Conservation (phyloP, 352 stramenopile genomes). For the Phytopythium cucurbitacearum region DNA sequence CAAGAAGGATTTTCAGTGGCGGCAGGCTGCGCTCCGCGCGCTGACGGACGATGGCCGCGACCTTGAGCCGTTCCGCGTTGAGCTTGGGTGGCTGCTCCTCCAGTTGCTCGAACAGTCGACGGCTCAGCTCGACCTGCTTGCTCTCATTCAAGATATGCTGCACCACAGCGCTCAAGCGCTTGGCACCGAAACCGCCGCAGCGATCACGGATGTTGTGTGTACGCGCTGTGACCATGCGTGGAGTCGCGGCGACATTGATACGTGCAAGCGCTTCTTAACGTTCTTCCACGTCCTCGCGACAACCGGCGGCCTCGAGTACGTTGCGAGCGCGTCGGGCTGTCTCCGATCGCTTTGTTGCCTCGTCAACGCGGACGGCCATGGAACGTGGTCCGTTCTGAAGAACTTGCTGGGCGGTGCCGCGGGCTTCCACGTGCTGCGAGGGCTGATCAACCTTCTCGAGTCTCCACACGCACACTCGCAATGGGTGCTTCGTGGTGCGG, state of each 20-base stretch:
- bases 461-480: slow-evolving; percentile 47
- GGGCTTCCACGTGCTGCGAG: slow-evolving; percentile 65
- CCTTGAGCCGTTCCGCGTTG: slow-evolving; percentile 60
- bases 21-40: slow-evolving; percentile 59
- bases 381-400: slow-evolving; percentile 84
- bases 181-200: slow-evolving; percentile 60
- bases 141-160: slow-evolving; percentile 72
- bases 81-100: slow-evolving; percentile 74
- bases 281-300: slow-evolving; percentile 73
- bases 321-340: slow-evolving; percentile 52
- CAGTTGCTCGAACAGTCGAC: slow-evolving; percentile 76
- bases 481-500: slow-evolving; percentile 73
- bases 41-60: slow-evolving; percentile 62
- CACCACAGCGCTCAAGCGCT: slow-evolving; percentile 48
- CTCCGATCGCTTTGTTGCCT: slow-evolving; percentile 78
- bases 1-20: slow-evolving; percentile 48
- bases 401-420: slow-evolving; percentile 56
- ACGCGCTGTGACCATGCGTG: slow-evolving; percentile 67
- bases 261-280: slow-evolving; percentile 58
- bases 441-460: slow-evolving; percentile 71
- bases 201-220: slow-evolving; percentile 67
- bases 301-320: slow-evolving; percentile 52
- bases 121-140: slow-evolving; percentile 69
- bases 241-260: slow-evolving; percentile 65
- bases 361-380: slow-evolving; percentile 79